A percentile compares a stretch with the other conserved stretches of the same genome.
Evolutionary conservation across 345 rosid genomes (phyloP).

Genomic region (Camelina laxa): DNA sequence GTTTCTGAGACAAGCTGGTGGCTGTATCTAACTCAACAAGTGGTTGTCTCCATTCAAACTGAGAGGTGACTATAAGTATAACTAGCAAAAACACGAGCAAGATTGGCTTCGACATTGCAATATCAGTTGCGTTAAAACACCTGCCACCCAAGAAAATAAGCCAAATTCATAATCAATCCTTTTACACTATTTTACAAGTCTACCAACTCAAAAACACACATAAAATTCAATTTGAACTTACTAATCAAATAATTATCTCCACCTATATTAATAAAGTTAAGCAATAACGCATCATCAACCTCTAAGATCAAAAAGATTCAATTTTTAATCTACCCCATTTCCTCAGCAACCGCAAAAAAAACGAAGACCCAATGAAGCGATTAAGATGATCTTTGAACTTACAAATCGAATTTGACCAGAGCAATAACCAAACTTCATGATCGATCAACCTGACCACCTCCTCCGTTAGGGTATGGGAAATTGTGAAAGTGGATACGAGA

Average conservation of each 20-base stretch:
- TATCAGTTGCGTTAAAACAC: slow-evolving; percentile 36
- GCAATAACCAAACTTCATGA: slow-evolving; percentile 49
- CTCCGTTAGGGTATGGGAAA: neutral
- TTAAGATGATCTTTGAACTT: slow-evolving; percentile 29
- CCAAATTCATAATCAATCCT: slow-evolving; percentile 1
- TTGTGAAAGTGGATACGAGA: neutral
- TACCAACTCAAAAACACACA: neutral
- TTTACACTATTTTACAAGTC: neutral
- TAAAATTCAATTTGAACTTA: neutral
- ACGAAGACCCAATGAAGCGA: neutral
- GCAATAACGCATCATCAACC: neutral
- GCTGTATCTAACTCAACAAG: slow-evolving; percentile 64
- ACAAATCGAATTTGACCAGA: slow-evolving; percentile 48
- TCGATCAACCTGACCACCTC: slow-evolving; percentile 2
- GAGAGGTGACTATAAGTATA: slow-evolving; percentile 80
- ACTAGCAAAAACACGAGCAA: slow-evolving; percentile 70
- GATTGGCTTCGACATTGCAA: slow-evolving; percentile 73
- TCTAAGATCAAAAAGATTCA: neutral
- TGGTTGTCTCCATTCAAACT: slow-evolving; percentile 95
- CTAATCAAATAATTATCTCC: neutral
- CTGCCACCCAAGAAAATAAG: slow-evolving; percentile 40
- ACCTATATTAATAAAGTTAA: neutral
- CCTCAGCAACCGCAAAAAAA: neutral
- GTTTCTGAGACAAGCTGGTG: slow-evolving; percentile 55
- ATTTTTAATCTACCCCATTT: neutral